Evolutionary conservation across 257 asterid species (phyloP).

Genomic region (Anisodus tanguticus): DNA sequence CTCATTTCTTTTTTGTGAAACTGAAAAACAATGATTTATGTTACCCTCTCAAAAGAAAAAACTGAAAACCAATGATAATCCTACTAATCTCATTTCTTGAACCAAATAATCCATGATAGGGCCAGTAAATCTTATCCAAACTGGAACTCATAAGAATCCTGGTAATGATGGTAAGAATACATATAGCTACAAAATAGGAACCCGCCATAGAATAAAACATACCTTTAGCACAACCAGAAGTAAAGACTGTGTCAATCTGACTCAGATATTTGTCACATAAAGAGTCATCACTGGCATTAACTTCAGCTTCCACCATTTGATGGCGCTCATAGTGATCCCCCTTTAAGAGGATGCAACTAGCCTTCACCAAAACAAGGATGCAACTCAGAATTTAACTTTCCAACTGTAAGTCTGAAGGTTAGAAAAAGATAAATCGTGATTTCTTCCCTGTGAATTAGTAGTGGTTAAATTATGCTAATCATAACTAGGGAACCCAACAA

Average conservation of each 20-base stretch:
- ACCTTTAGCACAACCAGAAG: slow-evolving; percentile 72
- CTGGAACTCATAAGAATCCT: neutral
- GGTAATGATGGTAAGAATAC: slow-evolving; percentile 15
- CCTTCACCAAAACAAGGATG: slow-evolving; percentile 55
- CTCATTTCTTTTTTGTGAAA: no score
- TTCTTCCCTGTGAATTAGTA: neutral
- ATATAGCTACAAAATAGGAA: neutral
- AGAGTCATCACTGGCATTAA: slow-evolving; percentile 53
- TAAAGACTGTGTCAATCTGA: slow-evolving; percentile 59
- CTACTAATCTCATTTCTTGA: neutral
- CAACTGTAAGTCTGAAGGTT: neutral
- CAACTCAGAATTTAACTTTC: slow-evolving; percentile 34
- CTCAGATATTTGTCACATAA: slow-evolving; percentile 61
- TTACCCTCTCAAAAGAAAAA: no score
- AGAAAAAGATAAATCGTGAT: neutral
- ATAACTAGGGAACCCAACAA: slow-evolving; percentile 22
- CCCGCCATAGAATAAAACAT: slow-evolving; percentile 27
- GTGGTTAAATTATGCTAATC: slow-evolving; percentile 16
- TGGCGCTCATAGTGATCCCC: slow-evolving; percentile 59
- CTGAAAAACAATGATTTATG: no score
- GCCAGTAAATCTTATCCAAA: slow-evolving; percentile 12
- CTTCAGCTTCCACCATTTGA: slow-evolving; percentile 56
- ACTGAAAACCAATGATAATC: no score
- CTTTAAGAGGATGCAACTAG: slow-evolving; percentile 67
- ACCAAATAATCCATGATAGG: neutral